Evolutionary conservation across 306 rosid genomes (phyloP).

Genomic region (Cucumis melo): DNA sequence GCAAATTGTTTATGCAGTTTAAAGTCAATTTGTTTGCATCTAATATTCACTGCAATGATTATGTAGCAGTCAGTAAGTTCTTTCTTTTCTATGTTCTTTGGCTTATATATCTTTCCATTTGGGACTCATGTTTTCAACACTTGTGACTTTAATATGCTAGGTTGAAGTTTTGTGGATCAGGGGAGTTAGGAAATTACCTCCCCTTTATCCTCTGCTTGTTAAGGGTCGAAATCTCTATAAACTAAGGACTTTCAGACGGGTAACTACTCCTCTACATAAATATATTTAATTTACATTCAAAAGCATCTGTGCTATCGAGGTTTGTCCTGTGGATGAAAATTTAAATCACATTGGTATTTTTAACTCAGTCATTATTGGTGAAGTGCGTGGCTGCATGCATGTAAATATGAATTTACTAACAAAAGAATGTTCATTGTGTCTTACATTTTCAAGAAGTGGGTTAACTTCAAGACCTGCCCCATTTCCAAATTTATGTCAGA

Average conservation of each 20-base stretch:
- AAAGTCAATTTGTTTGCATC: not conserved
- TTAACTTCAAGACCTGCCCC: not conserved
- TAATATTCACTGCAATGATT: not conserved
- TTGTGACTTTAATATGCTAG: slow-evolving; percentile 17
- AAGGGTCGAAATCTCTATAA: slow-evolving; percentile 83
- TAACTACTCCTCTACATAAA: slow-evolving; percentile 1
- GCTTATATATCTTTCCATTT: not conserved
- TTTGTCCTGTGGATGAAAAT: not conserved
- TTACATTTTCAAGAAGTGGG: not conserved
- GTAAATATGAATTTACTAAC: not conserved
- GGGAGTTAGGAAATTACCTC: slow-evolving; percentile 41
- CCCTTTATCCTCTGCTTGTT: slow-evolving; percentile 54
- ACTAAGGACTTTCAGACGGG: slow-evolving; percentile 65
- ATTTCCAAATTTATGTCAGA: not conserved
- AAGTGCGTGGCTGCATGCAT: not conserved
- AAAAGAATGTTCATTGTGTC: not conserved
- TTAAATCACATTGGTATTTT: not conserved
- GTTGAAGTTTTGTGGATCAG: slow-evolving; percentile 78
- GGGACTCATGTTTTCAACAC: not conserved
- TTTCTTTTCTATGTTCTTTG: too few species aligned
- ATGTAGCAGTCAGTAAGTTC: too few species aligned
- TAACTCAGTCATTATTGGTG: not conserved
- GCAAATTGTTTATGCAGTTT: not conserved
- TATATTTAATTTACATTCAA: not conserved
- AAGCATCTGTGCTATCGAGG: not conserved